phyloP scores from a whole-genome alignment of 192 early-diverging fungal genomes.

The Podila epigama region DNA sequence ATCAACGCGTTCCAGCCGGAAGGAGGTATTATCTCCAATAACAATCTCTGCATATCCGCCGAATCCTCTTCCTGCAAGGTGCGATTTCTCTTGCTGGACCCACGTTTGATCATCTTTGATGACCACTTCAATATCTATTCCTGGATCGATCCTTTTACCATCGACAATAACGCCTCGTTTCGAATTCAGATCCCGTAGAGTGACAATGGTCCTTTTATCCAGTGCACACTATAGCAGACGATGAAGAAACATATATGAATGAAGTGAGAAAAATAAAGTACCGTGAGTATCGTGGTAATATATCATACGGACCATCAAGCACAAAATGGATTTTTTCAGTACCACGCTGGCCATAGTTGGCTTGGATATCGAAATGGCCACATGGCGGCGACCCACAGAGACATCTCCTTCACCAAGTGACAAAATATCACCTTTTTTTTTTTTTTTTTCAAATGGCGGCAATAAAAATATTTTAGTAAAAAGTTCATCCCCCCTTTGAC shows the following conservation, averaged over 20 bases:
- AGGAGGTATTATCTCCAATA: conserved; percentile 33
- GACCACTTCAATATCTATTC: conserved; percentile 14
- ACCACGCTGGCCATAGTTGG: conserved; percentile 31
- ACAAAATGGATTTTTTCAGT: background rate
- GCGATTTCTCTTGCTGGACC: background rate
- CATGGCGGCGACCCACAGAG: conserved; percentile 34
- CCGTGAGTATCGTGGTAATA: no score
- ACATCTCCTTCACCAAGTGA: conserved; percentile 12
- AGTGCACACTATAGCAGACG: conserved; percentile 10
- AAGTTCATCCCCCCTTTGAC: no score
- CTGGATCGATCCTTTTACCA: conserved; percentile 8
- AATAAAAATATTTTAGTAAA: no score
- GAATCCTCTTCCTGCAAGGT: conserved; percentile 40
- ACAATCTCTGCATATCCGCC: conserved; percentile 22
- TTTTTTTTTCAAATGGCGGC: no score
- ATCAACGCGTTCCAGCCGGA: conserved; percentile 33
- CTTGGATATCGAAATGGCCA: conserved; percentile 13
- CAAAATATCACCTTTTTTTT: conserved; percentile 21
- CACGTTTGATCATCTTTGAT: conserved; percentile 6
- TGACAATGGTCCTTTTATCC: conserved; percentile 23
- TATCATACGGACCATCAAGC: no score
- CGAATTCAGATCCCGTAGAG: conserved; percentile 27
- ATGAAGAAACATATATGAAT: background rate
- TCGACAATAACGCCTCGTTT: conserved; percentile 22
- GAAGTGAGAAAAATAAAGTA: no score